Base-by-base conservation (phyloP, 768 basidiomycete genomes). In the Pholiota microspora region DNA sequence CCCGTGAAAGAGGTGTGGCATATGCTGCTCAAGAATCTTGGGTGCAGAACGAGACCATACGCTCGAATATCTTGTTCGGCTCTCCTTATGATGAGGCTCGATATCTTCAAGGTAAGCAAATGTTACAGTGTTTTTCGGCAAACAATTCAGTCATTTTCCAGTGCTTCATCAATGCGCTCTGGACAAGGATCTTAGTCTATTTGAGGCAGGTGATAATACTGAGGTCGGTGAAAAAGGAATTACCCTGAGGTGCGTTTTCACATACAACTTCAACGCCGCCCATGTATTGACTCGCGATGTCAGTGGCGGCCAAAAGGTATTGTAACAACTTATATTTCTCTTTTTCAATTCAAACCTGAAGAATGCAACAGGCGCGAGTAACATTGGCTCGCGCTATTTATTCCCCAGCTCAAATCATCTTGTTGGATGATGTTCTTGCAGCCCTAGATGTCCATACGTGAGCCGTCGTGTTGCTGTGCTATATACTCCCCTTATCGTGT, bases 351-450 rank as follows among this genome's bases (percentile, higher is more conserved):
- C n/a, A n/a, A 21, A 40, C 21, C 3, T 7, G 4, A 21, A 7
- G 10, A 16, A 21, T 40, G 18, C 38, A 47, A 16, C 36, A 77
- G 72, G 85, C 77, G 23, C 69, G 77, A 7, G 59, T 77, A 13
- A 73, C 74, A 2, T 69, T 79, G 4, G 76, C 77, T 16, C 68
- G 77, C 23, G 77, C 76, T n/a, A 62, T 78, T 0, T 78, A 79
- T 47, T 78, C 77, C 2, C 67, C 69, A 12, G 83, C 88, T 0
- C 66, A 80, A 24, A 80, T 84, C 28, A 62, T 92, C 4, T 69
- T 92, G 9, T 70, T 92, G 45, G 90, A 92, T 61, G 89, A 92
- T 63, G 81, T 89, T 13, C 69, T 86, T 24, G 84, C 82, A 10
- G 85, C 85, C 5, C 67, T 86, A 13, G 85, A 86, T 55, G 63